Conservation (phyloP, 2,329 filamentous ascomycete species). For the Juglanconis sp. region DNA sequence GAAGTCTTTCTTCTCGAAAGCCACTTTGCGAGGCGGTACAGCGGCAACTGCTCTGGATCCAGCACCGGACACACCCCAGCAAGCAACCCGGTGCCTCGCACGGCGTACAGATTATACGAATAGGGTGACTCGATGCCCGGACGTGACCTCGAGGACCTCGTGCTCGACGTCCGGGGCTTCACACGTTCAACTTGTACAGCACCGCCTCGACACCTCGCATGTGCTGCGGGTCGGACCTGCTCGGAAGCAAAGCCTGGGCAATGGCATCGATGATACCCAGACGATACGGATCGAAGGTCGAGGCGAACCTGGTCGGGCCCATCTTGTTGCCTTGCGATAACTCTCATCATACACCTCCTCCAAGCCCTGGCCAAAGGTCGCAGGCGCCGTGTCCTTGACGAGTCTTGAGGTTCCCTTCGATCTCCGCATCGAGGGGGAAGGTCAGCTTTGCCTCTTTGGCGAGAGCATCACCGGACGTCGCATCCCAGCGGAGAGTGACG, state of each 20-base stretch:
- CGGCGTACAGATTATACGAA: constrained; percentile 56
- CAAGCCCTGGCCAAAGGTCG: constrained; percentile 44
- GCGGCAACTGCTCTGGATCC: constrained; percentile 31
- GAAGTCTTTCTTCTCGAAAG: constrained; percentile 32
- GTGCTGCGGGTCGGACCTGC: constrained; percentile 21
- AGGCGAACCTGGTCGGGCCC: constrained; percentile 43
- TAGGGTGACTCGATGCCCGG: constrained; percentile 53
- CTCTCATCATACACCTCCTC: constrained; percentile 47
- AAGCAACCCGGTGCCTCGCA: constrained; percentile 29
- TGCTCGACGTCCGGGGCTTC: constrained; percentile 45
- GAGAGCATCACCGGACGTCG: not conserved
- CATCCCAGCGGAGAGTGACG: constrained; percentile 23
- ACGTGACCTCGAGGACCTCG: constrained; percentile 45
- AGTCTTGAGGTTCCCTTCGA: constrained; percentile 22
- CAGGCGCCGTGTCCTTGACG: constrained; percentile 36
- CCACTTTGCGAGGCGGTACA: constrained; percentile 32
- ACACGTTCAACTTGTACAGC: constrained; percentile 55
- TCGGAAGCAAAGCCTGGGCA: constrained; percentile 41
- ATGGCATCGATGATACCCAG: constrained; percentile 50
- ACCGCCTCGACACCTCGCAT: constrained; percentile 43
- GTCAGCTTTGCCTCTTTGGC: constrained; percentile 12
- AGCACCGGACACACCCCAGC: constrained; percentile 21
- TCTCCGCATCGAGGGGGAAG: constrained; percentile 14
- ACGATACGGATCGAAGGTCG: constrained; percentile 49
- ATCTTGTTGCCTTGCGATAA: constrained; percentile 53